Evolutionary conservation across 768 basidiomycete species (phyloP), one percentile per base, ranked within the genome.

Genomic region (Boletus rubescentipes): DNA sequence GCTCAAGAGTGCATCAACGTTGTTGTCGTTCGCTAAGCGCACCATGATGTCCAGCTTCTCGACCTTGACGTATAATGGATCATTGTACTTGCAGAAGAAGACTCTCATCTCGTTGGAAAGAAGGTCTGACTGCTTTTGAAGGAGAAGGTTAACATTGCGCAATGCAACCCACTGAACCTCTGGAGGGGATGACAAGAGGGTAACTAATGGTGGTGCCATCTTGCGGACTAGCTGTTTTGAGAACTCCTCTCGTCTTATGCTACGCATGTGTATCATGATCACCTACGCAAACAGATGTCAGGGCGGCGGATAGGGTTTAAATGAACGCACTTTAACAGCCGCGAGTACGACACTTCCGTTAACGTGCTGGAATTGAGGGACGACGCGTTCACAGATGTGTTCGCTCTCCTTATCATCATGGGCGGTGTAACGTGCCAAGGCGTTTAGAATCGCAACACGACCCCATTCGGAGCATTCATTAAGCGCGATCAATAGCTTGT

Each of bases 391-490:
- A 69, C 97, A 98, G 57, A 98, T 98, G 68, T 98, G 96, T 66
- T 99, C 97, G 67, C 91, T 91, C 75, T 99, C 97, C 72, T 92
- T 91, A 56, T 91, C 92, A 64, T 96, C 96, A 37, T 80, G 77
- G 0, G 93, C 83, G 34, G 77, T 78, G 71, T 98, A 98, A 40
- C 91, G 83, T 6, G 92, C 80, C 30, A 98, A 75, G 0, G 93
- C 91, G 54, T 88, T 89, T 48, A 98, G 73, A 35, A 99, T 85
- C 1, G 95, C 93, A 15, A 99, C 93, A 52, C 96, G 84, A 31
- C 97, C 97, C 97, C 97, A 99, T 74, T 99, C 97, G 0, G 95
- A 96, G 68, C 96, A 98, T 72, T 98, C 97, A 67, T 96, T 96
- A 18, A 99, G 78, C 2, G 96, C 97, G 49, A 98, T 90, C 51